Evolutionary conservation across 2,329 filamentous ascomycete species (phyloP).

Genomic region (Neocucurbitaria cava): DNA sequence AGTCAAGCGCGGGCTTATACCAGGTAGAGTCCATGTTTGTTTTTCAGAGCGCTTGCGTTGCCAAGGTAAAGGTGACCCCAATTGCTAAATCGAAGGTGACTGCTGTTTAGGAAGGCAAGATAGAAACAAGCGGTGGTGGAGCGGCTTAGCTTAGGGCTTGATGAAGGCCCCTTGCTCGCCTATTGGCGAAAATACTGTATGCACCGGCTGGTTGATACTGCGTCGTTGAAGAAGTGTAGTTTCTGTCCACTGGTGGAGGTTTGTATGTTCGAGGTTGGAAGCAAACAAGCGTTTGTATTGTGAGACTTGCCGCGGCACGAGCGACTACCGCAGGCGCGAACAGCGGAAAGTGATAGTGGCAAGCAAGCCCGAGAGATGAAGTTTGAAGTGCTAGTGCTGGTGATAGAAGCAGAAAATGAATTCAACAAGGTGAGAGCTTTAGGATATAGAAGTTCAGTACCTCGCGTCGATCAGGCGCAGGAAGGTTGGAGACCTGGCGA

Average conservation of each 20-base stretch:
- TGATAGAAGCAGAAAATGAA: neutral
- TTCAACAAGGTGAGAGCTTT: neutral
- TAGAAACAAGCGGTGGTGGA: constrained; percentile 2
- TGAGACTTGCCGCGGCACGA: neutral
- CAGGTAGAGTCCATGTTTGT: constrained; percentile 7
- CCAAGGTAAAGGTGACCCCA: neutral
- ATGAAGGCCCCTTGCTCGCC: neutral
- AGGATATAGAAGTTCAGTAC: neutral
- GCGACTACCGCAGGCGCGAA: neutral
- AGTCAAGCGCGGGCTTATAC: neutral
- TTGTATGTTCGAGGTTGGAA: constrained; percentile 6
- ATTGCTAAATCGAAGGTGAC: constrained; percentile 7
- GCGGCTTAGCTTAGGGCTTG: neutral
- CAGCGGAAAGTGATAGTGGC: neutral
- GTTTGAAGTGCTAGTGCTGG: neutral
- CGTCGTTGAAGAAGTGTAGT: neutral
- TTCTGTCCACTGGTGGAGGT: neutral
- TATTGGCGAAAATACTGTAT: neutral
- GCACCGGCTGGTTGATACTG: neutral
- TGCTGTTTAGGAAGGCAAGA: constrained; percentile 8
- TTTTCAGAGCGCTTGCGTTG: no score
- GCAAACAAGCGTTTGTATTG: neutral
- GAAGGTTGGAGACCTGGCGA: neutral
- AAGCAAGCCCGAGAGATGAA: neutral
- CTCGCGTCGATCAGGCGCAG: neutral